A percentile compares a stretch with the other conserved stretches of the same genome.
Conservation (phyloP, 805 yeast species). For the Martiniozyma abietophila region DNA sequence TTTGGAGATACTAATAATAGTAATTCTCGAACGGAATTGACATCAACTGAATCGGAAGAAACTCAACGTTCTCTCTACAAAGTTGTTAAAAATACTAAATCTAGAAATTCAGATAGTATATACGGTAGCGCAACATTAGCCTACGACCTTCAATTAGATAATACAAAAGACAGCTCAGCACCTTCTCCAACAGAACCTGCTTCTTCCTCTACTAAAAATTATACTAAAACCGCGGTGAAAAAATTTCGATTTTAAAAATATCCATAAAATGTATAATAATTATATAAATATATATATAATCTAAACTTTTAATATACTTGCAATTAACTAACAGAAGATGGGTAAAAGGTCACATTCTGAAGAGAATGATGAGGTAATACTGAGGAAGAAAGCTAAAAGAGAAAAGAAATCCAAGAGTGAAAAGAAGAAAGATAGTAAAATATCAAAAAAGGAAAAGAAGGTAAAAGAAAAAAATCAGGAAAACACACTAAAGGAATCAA, state of each 20-base stretch:
- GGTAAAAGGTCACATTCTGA: constrained; percentile 2
- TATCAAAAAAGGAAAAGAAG: constrained; percentile 5
- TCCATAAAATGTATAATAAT: too few relatives aligned
- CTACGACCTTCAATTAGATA: constrained; percentile 14
- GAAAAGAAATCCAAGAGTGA: constrained; percentile 5
- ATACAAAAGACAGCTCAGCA: not conserved
- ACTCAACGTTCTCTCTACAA: constrained; percentile 20
- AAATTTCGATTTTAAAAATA: constrained; percentile 6
- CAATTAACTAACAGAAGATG: constrained; percentile 1
- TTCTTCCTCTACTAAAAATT: too few relatives aligned
- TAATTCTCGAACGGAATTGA: not conserved
- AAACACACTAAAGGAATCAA: too few relatives aligned
- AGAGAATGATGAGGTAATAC: not conserved
- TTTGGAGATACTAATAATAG: constrained; percentile 18
- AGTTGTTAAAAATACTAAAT: constrained; percentile 23
- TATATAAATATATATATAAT: too few relatives aligned
- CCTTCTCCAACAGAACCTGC: not conserved
- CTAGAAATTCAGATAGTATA: constrained; percentile 18
- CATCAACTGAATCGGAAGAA: constrained; percentile 8
- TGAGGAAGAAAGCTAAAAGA: constrained; percentile 2
- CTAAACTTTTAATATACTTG: too few relatives aligned
- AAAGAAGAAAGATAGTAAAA: constrained; percentile 5
- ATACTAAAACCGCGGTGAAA: constrained; percentile 2
- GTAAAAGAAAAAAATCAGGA: constrained; percentile 4
- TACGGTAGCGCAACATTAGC: constrained; percentile 24